phyloP scores from a whole-genome alignment of 768 basidiomycete genomes.

The Podaxis sp. region DNA sequence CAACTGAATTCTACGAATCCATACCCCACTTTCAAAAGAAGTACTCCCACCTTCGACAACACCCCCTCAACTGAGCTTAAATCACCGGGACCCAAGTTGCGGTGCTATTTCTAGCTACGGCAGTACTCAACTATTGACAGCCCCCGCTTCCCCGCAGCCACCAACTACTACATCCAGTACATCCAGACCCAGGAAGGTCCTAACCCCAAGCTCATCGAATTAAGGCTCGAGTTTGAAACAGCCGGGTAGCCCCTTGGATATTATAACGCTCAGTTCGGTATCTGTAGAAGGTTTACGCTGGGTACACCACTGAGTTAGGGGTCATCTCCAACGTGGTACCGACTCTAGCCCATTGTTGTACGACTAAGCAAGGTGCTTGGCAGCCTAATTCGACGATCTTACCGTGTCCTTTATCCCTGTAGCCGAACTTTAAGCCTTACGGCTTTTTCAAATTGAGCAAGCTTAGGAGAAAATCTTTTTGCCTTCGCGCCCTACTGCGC shows the following conservation, averaged over 20 bases:
- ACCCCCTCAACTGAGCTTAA: neutral
- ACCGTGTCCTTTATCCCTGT: too few relatives aligned
- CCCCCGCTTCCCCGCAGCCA: constrained; percentile 9
- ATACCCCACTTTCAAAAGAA: neutral
- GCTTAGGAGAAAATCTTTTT: neutral
- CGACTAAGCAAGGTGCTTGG: too few relatives aligned
- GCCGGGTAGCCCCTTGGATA: neutral
- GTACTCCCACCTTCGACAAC: neutral
- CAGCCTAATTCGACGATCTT: too few relatives aligned
- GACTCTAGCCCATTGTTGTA: too few relatives aligned
- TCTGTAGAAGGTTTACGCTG: constrained; percentile 1
- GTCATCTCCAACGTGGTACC: neutral
- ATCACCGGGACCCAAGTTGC: neutral
- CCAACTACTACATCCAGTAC: neutral
- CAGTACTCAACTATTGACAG: neutral
- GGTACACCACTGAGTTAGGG: neutral
- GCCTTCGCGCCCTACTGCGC: neutral
- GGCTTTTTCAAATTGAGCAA: neutral
- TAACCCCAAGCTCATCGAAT: neutral
- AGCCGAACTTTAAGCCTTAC: neutral
- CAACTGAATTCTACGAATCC: neutral
- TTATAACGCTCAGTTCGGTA: constrained; percentile 9
- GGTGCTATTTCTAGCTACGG: neutral
- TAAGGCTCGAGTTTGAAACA: neutral
- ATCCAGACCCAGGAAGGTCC: neutral